Base-by-base conservation (phyloP, 2,329 filamentous ascomycete genomes). In the Talaromyces sp. region DNA sequence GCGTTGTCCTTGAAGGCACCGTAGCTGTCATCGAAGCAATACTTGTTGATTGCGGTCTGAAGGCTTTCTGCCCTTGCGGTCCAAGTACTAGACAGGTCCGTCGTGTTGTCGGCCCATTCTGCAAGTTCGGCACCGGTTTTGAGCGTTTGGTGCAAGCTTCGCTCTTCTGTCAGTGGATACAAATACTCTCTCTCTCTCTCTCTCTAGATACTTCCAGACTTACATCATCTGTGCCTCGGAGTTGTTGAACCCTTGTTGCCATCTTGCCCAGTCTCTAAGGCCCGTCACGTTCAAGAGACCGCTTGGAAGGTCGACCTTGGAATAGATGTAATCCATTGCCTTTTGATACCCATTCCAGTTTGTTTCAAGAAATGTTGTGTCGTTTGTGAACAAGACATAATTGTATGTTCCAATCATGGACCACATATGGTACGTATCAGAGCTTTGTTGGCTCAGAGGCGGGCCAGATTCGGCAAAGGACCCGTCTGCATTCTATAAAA, bases 351-450 rank as follows among this genome's bases (percentile, higher is more conserved):
- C 76, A 0, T 72, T 65, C 83, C 83, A 86, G 30, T 80, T 79
- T 5, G 66, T 59, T 4, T 67, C 63, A 12, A 86, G 67, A 61
- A 83, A 86, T 0, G 68, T 70, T 4, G 78, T 72, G 60, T 87
- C 82, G 28, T 82, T 81, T 0, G 82, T 82, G 65, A 80, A 86
- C 2, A 86, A 74, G 52, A 84, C 76, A 65, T 87, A 87, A 57
- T 85, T 84, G 68, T 84, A 83, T 5, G 82, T 82, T 2, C 83
- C 83, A 51, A 87, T 82, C 70, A 87, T 78, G 1, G 81, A 82
- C 73, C 83, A 83, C 68, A 85, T 78, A 56, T 75, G 73, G 60
- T 75, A 75, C 7, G 73, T 75, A 42, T 75, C 73, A 16, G 70
- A 72, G 52, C 68, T 64, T 18, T 69, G 73, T 59, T 73, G 72